A percentile compares a stretch with the other conserved stretches of the same genome.
phyloP scores from a whole-genome alignment of 192 early-diverging fungal species.

The Coemansia sp. region DNA sequence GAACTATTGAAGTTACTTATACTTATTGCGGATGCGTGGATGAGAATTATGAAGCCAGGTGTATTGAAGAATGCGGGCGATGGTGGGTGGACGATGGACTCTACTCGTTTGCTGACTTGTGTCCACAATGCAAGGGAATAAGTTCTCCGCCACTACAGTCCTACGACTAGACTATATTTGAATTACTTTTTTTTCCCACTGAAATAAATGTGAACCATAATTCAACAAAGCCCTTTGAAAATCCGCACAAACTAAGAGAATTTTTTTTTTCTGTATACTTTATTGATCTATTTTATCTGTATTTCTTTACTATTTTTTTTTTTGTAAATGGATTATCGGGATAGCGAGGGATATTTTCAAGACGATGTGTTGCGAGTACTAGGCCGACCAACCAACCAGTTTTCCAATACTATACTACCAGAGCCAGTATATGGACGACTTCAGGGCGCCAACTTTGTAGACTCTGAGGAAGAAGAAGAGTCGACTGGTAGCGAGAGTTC shows the following conservation, averaged over 20 bases:
- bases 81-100: neutral
- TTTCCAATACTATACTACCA: neutral
- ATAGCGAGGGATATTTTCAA: constrained; percentile 48
- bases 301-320: neutral
- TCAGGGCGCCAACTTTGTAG: constrained; percentile 24
- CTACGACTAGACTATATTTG: neutral
- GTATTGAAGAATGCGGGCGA: neutral
- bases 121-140: neutral
- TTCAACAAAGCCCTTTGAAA: neutral
- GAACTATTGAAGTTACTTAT: neutral
- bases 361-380: constrained; percentile 50
- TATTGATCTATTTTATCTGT: neutral
- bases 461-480: constrained; percentile 13
- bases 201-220: constrained; percentile 10
- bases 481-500: neutral
- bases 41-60: neutral
- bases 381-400: constrained; percentile 27
- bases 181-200: no score
- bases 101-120: neutral
- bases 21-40: neutral
- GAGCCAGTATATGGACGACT: constrained; percentile 26
- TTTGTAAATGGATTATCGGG: constrained; percentile 46
- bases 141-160: neutral
- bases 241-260: neutral
- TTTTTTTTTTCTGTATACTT: neutral